A percentile compares a stretch with the other conserved stretches of the same genome.
These are phyloP conservation scores for Blastobotrys attinorum DNA, from an alignment of 805 yeast species.

Conservation along the genomic window DNA sequence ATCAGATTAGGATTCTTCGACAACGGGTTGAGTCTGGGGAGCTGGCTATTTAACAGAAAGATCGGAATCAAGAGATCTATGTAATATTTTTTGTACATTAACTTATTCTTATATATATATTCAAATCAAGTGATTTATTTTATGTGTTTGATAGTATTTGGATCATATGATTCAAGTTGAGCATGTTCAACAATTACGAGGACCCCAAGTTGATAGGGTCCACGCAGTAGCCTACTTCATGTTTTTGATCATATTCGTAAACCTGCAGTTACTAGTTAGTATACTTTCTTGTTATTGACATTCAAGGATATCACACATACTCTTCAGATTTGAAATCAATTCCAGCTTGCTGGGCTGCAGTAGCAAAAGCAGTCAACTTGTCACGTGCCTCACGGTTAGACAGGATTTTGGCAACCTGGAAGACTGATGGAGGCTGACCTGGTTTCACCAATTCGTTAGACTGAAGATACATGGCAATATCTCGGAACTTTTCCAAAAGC, in stretches of 20 bases:
- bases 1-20: conserved; percentile 25
- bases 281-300: neutral
- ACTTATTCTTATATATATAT: no score
- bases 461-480: conserved; percentile 1
- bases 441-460: conserved; percentile 1
- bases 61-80: no score
- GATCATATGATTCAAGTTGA: no score
- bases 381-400: conserved; percentile 23
- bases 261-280: neutral
- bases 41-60: conserved; percentile 8
- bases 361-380: conserved; percentile 14
- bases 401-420: conserved; percentile 23
- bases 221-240: conserved; percentile 1
- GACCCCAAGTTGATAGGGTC: no score
- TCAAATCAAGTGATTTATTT: no score
- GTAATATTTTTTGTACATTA: neutral
- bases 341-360: conserved; percentile 14
- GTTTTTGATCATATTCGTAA: neutral
- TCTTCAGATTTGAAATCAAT: conserved; percentile 17
- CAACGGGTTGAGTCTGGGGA: conserved; percentile 22
- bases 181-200: no score
- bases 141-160: no score
- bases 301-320: conserved; percentile 5
- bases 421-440: conserved; percentile 9
- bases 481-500: neutral